Evolutionary conservation across 345 rosid species (phyloP).

Genomic region (Aquilaria sinensis): DNA sequence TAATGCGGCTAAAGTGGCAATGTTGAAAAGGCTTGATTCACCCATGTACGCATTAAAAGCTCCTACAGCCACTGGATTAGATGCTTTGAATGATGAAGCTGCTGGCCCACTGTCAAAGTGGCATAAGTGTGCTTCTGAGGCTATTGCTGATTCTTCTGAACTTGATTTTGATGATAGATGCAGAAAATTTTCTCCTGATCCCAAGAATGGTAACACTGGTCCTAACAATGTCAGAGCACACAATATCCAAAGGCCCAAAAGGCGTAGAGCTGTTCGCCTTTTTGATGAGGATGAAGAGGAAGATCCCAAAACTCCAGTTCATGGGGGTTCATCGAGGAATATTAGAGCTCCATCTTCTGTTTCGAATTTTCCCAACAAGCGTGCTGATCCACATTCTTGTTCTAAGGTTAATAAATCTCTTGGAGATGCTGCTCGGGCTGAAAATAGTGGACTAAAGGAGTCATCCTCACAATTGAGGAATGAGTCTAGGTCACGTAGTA

Average conservation of each 20-base stretch:
- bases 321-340: constrained; percentile 38
- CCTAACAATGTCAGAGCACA: constrained; percentile 26
- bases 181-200: constrained; percentile 27
- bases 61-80: constrained; percentile 26
- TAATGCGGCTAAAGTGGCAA: constrained; percentile 26
- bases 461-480: constrained; percentile 20
- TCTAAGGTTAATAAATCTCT: constrained; percentile 17
- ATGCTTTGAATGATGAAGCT: constrained; percentile 43
- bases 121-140: constrained; percentile 48
- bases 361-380: constrained; percentile 23
- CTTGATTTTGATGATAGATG: constrained; percentile 31
- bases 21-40: constrained; percentile 13
- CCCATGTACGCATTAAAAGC: constrained; percentile 34
- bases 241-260: constrained; percentile 38
- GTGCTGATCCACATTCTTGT: constrained; percentile 19
- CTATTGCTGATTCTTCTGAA: constrained; percentile 36
- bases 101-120: constrained; percentile 51
- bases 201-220: constrained; percentile 28
- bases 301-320: constrained; percentile 74
- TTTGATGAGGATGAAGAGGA: constrained; percentile 49
- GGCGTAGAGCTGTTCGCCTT: constrained; percentile 61
- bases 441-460: constrained; percentile 26
- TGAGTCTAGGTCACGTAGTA: constrained; percentile 23
- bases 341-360: constrained; percentile 21
- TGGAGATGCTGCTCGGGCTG: constrained; percentile 24